Evolutionary conservation across 192 early-diverging fungal species (phyloP), one percentile per base, ranked within the genome.

Genomic region (Linderina pennispora): DNA sequence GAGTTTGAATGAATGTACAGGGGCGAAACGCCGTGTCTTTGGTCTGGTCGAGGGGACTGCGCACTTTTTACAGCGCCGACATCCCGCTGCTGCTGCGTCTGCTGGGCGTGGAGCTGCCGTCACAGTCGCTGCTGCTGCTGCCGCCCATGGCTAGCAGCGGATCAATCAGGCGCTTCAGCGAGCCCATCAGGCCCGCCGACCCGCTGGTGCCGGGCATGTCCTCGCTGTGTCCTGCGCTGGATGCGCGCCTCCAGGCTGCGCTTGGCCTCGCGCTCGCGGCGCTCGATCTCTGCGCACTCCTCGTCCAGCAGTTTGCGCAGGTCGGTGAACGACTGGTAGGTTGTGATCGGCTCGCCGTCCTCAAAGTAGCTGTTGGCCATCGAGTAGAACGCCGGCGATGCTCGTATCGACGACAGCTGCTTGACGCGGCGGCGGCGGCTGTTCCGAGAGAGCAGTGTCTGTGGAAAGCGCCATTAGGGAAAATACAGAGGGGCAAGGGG

Each of bases 251-350:
- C 56, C 4, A 67, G 33, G 10, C 20, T 41, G 16, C 54, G 59
- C 43, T 49, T 58, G 26, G 58, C 66, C 28, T 53, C 59, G 15
- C 47, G 50, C 43, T 62, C 66, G 18, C 42, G 48, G 47, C 66
- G 66, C 50, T 62, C 59, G 58, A 70, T 70, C 47, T 70, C 66
- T 20, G 66, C 66, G 43, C 66, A 70, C 43, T 70, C 66, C 20
- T 54, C 55, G 2, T 62, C 59, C 26, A 70, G 60, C 5, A 70
- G 55, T 17, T 40, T 45, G 54, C 55, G 66, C 59, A 70, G 45
- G 48, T 70, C 66, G 9, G 66, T 58, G 23, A 70, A 70, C 18
- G 66, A 70, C 55, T 70, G 53, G 51, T 70, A 70, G 4, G 59
- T 53, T 26, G 55, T 40, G 24, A 62, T 34, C 8, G n/a, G n/a